These are phyloP conservation scores for Globisporangium canariense DNA, from an alignment of 352 stramenopile species.

Conservation along the genomic window DNA sequence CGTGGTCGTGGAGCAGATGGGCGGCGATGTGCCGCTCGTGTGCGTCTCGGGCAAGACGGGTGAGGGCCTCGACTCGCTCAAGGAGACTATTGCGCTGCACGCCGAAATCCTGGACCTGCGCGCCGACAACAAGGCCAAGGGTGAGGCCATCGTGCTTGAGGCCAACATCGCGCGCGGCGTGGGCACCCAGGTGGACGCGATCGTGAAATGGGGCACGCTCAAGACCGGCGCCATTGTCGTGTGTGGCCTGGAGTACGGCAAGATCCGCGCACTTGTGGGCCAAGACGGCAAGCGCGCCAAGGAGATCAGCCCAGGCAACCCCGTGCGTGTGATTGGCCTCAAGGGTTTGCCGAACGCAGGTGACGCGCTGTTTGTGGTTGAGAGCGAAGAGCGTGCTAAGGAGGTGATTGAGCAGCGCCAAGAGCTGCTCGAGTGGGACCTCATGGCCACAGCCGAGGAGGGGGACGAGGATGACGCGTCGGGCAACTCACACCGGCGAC, in stretches of 20 bases:
- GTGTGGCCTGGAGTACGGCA: slow-evolving; percentile 93
- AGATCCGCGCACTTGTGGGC: slow-evolving; percentile 82
- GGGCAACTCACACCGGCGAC: slow-evolving; percentile 25
- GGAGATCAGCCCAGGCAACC: slow-evolving; percentile 85
- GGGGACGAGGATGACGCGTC: slow-evolving; percentile 40
- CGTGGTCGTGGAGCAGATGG: slow-evolving; percentile 93
- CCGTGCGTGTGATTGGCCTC: slow-evolving; percentile 88
- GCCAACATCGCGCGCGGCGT: slow-evolving; percentile 92
- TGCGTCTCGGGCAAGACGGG: slow-evolving; percentile 96
- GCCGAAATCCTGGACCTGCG: slow-evolving; percentile 96
- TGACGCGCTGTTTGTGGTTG: slow-evolving; percentile 69
- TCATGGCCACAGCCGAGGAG: slow-evolving; percentile 59
- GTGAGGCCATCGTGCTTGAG: slow-evolving; percentile 96
- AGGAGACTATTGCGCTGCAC: slow-evolving; percentile 96
- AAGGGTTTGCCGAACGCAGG: slow-evolving; percentile 82
- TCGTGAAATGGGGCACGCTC: slow-evolving; percentile 98
- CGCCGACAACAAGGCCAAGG: slow-evolving; percentile 83
- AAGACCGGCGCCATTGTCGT: slow-evolving; percentile 93
- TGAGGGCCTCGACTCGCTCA: slow-evolving; percentile 93
- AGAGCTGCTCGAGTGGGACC: slow-evolving; percentile 72
- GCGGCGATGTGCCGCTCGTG: slow-evolving; percentile 91
- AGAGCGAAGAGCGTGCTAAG: slow-evolving; percentile 73
- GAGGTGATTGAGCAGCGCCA: slow-evolving; percentile 71
- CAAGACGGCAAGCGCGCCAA: slow-evolving; percentile 84
- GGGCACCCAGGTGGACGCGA: slow-evolving; percentile 92